Base-by-base conservation (phyloP, 257 asterid genomes). In the Solanum chiquidenum region DNA sequence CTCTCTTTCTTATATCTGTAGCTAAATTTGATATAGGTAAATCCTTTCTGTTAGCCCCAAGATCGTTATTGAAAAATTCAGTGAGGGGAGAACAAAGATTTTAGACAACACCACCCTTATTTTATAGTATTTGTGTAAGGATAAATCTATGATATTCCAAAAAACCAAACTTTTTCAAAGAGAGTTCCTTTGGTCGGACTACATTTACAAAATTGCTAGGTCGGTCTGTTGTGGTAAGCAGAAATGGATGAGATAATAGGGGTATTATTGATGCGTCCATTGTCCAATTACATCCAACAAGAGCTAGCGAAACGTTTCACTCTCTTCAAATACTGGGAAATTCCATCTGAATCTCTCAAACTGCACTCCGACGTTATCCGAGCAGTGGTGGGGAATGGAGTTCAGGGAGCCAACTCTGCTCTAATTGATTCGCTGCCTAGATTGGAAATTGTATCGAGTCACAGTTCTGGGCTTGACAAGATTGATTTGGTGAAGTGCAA, bases 381-480 rank as follows among this genome's bases (percentile, higher is more conserved):
- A 86, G 95, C 94, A 23, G 91, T 92, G 58, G 94, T 94, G 18
- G 90, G 86, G 27, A 92, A 92, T 90, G 94, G 94, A 83, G 86
- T 87, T 66, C 90, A 83, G 77, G 95, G 96, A 60, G 90, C 94
- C 62, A 91, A 91, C 80, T 83, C 95, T 5, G 92, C 79, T 75
- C 84, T 94, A 72, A 94, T 94, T 72, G 93, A 94, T 58, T 88
- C 92, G 79, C 91, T 94, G 4, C 97, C 95, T 9, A 87, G 83
- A 40, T 87, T 94, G 66, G 92, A 94, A 90, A 91, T 94, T 77
- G 88, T 93, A 58, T 90, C 93, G 38, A 94, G 92, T 75, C 94
- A 91, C 80, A 92, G 97, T 87, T 89, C 94, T 49, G 97, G 97
- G 12, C 91, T 93, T 73, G 97, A 93, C 66, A 91, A 94, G 88